Base-by-base conservation (phyloP, 108 stramenopile genomes). In the Skeletonema grethae region DNA sequence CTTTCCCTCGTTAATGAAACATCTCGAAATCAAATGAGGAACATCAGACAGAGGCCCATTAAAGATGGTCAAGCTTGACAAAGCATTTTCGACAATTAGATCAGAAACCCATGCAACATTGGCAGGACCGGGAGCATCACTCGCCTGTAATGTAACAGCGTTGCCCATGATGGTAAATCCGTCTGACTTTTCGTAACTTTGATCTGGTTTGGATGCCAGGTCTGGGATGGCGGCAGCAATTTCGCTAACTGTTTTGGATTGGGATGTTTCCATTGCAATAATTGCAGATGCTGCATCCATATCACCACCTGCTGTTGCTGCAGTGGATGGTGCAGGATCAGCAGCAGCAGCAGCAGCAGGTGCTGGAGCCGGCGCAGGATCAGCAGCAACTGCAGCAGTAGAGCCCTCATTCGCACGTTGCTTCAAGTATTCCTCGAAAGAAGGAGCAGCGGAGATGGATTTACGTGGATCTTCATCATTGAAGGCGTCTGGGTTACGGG, bases 381-480 rank as follows among this genome's bases (percentile, higher is more conserved):
- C 46, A 24, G 36, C 25, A 11, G 30, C 66, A 41, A 29, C 48
- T 48, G 39, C 45, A 22, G 73, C 65, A 28, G 59, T 36, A 36
- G 20, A 20, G 13, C 34, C 35, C 60, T 61, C 60, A 18, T 16
- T 18, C 3, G 60, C 60, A 18, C 85, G 83, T 41, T 57, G 58
- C 87, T 91, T 91, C 70, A 91, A 50, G 87, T 89, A 91, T 67
- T 91, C 90, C 74, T 91, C 90, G 72, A 89, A 91, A 28, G 82
- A 79, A 53, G 90, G 90, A 32, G 88, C 87, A 4, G 72, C 82
- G 45, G 77, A 77, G 87, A 91, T 91, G 59, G 82, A 84, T 82
- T 91, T 89, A 72, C 90, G 87, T 30, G 84, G 75, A 73, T 91
- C 90, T 57, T 85, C 82, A 78, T 91, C 65, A 32, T 55, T 73